These are phyloP conservation scores for Gossypium turneri DNA, from an alignment of 345 rosid species.

Conservation along the genomic window DNA sequence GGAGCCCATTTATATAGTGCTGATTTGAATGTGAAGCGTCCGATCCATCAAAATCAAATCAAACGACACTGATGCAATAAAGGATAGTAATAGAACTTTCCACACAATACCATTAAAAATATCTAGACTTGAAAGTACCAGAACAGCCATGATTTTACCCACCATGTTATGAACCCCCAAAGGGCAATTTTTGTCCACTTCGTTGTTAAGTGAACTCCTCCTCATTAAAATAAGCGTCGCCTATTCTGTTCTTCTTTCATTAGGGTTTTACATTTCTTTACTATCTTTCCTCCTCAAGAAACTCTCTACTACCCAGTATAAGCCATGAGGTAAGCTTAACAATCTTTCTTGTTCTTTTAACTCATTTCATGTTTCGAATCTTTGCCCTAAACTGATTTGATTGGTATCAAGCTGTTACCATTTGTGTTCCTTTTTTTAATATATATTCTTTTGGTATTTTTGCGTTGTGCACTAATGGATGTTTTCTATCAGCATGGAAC, in stretches of 20 bases:
- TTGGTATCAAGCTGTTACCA: not conserved
- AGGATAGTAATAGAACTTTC: not conserved
- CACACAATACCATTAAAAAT: not conserved
- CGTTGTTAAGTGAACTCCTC: no score
- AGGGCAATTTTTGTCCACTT: not conserved
- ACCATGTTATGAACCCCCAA: not conserved
- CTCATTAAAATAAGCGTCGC: not conserved
- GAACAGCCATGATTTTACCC: not conserved
- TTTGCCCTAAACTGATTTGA: not conserved
- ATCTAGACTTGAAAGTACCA: not conserved
- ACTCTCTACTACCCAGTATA: not conserved
- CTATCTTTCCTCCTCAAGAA: not conserved
- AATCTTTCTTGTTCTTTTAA: not conserved
- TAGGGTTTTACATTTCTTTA: conserved; percentile 1
- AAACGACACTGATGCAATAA: not conserved
- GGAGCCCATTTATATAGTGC: not conserved
- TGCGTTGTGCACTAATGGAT: no score
- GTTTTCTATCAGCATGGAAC: not conserved
- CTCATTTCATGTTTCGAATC: not conserved
- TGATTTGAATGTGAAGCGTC: not conserved
- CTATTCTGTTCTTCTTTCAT: not conserved
- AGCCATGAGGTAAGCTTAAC: conserved; percentile 10
- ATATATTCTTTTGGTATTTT: not conserved
- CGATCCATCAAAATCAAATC: not conserved
- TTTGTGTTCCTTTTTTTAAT: not conserved